Evolutionary conservation across 139 green algal species (phyloP).

Genomic region (Diplosphaera chodatii): DNA sequence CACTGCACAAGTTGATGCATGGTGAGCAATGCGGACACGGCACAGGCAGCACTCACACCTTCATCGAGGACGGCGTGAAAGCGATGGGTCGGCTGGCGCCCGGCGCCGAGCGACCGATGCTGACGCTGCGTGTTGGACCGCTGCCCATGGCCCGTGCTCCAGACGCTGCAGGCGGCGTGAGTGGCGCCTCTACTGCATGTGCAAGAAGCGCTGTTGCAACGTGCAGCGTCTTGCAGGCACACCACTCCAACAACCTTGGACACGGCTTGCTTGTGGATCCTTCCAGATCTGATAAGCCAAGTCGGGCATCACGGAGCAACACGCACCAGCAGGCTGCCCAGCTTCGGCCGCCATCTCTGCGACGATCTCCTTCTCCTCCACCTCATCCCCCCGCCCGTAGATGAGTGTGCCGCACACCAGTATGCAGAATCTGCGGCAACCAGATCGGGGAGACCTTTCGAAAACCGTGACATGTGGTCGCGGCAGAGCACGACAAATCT

Average conservation of each 20-base stretch:
- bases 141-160: not conserved
- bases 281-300: too few species aligned
- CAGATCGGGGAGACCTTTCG: too few species aligned
- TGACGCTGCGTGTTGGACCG: not conserved
- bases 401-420: slow-evolving; percentile 60
- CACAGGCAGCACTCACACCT: not conserved
- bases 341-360: slow-evolving; percentile 4
- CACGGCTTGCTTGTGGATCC: not conserved
- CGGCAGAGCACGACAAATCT: too few species aligned
- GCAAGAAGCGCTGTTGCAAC: not conserved
- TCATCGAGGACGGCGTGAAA: slow-evolving; percentile 1
- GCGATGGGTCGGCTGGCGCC: slow-evolving; percentile 5
- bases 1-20: not conserved
- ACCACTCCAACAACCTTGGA: not conserved
- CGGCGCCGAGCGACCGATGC: not conserved
- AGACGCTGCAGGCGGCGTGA: not conserved
- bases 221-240: too few species aligned
- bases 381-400: slow-evolving; percentile 54
- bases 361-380: slow-evolving; percentile 1
- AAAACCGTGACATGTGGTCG: too few species aligned
- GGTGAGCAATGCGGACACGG: not conserved
- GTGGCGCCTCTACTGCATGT: too few species aligned
- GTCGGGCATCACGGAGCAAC: too few species aligned
- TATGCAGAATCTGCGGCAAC: slow-evolving; percentile 57
- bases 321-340: too few species aligned